A percentile compares a stretch with the other conserved stretches of the same genome.
phyloP scores from a whole-genome alignment of 768 basidiomycete species.

The Tylopilus subfusipes region DNA sequence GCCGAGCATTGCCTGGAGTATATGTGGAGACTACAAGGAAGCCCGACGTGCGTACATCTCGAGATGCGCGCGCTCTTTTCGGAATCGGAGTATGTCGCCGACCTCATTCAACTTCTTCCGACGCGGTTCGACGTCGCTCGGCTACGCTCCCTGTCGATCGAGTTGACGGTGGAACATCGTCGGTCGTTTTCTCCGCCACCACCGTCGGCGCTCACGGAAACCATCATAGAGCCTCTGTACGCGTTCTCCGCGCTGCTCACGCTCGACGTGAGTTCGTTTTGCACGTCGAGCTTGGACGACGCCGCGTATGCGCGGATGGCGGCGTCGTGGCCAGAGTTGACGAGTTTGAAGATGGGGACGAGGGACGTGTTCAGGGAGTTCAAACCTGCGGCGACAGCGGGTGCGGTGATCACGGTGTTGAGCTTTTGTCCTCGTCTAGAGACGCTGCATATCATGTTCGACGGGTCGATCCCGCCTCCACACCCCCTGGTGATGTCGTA shows the following conservation, averaged over 20 bases:
- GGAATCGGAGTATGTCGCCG: too few species aligned
- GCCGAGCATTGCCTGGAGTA: too few species aligned
- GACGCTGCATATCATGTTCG: slow-evolving; percentile 14
- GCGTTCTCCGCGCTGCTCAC: not conserved
- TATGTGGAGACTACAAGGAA: too few species aligned
- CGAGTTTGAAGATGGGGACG: slow-evolving; percentile 9
- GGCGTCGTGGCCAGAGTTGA: slow-evolving; percentile 8
- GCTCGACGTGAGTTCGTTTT: slow-evolving; percentile 11
- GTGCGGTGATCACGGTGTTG: slow-evolving; percentile 14
- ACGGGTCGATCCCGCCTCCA: slow-evolving; percentile 10
- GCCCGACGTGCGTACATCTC: too few species aligned
- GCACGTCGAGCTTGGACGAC: slow-evolving; percentile 9
- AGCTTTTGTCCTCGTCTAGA: slow-evolving; percentile 8
- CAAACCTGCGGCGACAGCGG: slow-evolving; percentile 11
- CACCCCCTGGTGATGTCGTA: not conserved
- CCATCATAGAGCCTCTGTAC: slow-evolving; percentile 4
- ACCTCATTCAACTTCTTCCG: too few species aligned
- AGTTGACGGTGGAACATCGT: too few species aligned
- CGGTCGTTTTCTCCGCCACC: too few species aligned
- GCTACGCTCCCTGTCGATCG: too few species aligned
- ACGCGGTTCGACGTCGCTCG: too few species aligned
- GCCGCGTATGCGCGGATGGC: slow-evolving; percentile 8
- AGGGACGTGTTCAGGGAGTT: not conserved
- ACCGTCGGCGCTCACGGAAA: not conserved
- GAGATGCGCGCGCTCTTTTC: too few species aligned